Evolutionary conservation across 2,329 filamentous ascomycete species (phyloP).

Genomic region (Hymenoscyphus fructigenus): DNA sequence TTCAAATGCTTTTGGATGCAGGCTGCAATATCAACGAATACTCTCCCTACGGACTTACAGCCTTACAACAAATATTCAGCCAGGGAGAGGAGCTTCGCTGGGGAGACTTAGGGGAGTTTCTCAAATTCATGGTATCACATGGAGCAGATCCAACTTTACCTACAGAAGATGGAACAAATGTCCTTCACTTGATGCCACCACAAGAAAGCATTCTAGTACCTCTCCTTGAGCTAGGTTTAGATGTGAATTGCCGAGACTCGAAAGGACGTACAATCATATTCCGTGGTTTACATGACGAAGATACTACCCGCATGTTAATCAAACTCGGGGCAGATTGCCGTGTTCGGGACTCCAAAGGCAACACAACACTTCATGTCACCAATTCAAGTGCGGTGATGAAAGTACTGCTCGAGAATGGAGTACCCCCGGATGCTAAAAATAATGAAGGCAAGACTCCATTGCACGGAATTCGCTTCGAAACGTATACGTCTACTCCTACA

Average conservation of each 20-base stretch:
- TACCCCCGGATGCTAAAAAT: neutral
- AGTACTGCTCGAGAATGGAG: neutral
- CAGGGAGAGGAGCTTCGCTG: no score
- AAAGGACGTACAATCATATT: constrained; percentile 8
- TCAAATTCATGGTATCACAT: constrained; percentile 18
- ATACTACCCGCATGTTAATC: constrained; percentile 6
- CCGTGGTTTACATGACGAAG: neutral
- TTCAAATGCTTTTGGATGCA: constrained; percentile 10
- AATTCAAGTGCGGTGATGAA: neutral
- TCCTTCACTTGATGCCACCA: constrained; percentile 4
- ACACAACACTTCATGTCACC: constrained; percentile 17
- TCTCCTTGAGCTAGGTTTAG: constrained; percentile 8
- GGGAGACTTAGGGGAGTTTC: neutral
- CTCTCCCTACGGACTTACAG: neutral
- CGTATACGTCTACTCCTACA: neutral
- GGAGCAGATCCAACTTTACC: constrained; percentile 19
- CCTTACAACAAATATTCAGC: constrained; percentile 3
- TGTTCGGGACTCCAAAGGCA: constrained; percentile 8
- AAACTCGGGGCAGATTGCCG: constrained; percentile 19
- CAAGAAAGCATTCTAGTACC: constrained; percentile 1
- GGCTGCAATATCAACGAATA: constrained; percentile 15
- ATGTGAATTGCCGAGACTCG: constrained; percentile 7
- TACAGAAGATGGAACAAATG: constrained; percentile 25
- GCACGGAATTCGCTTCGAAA: neutral
- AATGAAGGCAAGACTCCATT: neutral